phyloP scores from a whole-genome alignment of 257 asterid species.

The Anisodus acutangulus region DNA sequence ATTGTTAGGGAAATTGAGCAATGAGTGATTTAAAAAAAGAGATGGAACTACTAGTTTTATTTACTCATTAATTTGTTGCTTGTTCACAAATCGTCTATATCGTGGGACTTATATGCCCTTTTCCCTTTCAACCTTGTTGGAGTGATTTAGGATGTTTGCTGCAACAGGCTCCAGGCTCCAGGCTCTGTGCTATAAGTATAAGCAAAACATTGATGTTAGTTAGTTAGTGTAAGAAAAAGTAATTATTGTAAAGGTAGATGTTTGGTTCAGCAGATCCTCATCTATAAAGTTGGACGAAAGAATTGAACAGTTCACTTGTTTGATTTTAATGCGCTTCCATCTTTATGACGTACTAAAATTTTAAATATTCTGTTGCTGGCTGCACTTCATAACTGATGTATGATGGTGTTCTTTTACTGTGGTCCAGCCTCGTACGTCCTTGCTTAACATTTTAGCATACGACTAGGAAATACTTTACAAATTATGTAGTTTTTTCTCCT shows the following conservation, averaged over 20 bases:
- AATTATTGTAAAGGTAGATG: constrained; percentile 5
- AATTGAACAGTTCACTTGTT: constrained; percentile 10
- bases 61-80: not conserved
- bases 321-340: not conserved
- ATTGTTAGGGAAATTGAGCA: not conserved
- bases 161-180: too few relatives aligned
- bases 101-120: not conserved
- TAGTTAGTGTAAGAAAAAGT: not conserved
- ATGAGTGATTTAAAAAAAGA: not conserved
- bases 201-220: not conserved
- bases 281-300: not conserved
- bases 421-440: not conserved
- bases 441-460: not conserved
- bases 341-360: not conserved
- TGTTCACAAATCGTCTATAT: not conserved
- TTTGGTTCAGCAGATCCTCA: not conserved
- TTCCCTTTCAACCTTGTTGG: not conserved
- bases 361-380: not conserved
- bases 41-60: not conserved
- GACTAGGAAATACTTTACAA: not conserved
- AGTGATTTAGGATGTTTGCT: constrained; percentile 13
- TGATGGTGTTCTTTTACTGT: not conserved
- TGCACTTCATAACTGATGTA: not conserved
- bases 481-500: not conserved
- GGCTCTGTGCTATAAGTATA: not conserved